These are phyloP conservation scores for Xylaria sp. DNA, from an alignment of 2,329 filamentous ascomycete genomes.

Conservation along the genomic window DNA sequence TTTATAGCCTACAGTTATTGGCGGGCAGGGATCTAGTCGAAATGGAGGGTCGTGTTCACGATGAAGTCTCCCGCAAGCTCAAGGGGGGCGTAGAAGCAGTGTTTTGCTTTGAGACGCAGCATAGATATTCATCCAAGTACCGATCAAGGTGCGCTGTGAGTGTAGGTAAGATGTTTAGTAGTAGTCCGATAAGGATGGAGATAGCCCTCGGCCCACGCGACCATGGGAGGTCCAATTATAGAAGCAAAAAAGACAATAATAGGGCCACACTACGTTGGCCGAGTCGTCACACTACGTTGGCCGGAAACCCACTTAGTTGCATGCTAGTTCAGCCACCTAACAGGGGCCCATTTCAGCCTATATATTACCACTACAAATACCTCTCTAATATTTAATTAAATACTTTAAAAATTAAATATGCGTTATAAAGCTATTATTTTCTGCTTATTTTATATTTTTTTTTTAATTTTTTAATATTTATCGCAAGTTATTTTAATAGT, in stretches of 20 bases:
- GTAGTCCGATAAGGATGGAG: neutral
- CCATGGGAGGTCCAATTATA: neutral
- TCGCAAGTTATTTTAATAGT: no score
- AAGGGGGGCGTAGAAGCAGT: constrained; percentile 3
- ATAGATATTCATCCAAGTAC: neutral
- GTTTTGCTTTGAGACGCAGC: neutral
- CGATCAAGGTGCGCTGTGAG: neutral
- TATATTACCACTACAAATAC: no score
- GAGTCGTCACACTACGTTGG: no score
- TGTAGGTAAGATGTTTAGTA: neutral
- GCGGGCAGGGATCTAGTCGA: constrained; percentile 9
- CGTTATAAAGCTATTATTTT: no score
- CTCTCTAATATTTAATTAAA: no score
- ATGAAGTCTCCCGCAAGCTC: neutral
- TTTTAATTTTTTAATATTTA: no score
- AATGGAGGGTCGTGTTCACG: neutral
- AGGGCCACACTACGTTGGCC: no score
- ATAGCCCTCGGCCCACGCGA: neutral
- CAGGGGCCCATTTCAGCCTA: no score
- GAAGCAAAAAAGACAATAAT: neutral
- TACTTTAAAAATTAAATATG: no score
- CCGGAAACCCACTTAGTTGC: no score
- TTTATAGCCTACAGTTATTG: neutral
- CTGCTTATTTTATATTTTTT: no score
- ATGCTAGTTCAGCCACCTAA: no score